Evolutionary conservation across 768 basidiomycete species (phyloP).

Genomic region (Stropharia rugosoannulata): DNA sequence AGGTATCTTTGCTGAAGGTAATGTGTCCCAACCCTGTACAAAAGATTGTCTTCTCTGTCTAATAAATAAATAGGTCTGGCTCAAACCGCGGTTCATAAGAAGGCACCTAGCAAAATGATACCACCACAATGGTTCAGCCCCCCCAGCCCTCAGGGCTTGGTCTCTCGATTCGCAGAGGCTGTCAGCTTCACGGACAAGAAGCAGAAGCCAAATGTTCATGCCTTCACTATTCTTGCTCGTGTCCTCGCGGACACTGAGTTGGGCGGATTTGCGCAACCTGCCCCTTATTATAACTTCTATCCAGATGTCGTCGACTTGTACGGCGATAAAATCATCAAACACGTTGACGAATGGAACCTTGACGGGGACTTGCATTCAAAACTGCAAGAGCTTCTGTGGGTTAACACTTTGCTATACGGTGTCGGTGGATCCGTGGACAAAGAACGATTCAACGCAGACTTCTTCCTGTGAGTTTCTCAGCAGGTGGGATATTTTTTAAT

Average conservation of each 20-base stretch:
- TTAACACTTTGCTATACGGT: constrained; percentile 43
- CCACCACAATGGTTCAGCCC: constrained; percentile 8
- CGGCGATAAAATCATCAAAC: constrained; percentile 32
- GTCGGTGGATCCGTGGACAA: constrained; percentile 23
- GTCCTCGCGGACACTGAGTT: constrained; percentile 14
- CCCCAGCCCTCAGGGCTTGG: neutral
- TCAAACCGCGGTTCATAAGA: constrained; percentile 14
- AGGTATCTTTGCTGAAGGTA: constrained; percentile 20
- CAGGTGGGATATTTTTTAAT: neutral
- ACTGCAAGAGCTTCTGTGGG: constrained; percentile 53
- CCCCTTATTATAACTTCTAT: neutral
- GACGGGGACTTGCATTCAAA: constrained; percentile 38
- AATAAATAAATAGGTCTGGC: constrained; percentile 11
- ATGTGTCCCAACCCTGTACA: neutral
- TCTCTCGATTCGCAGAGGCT: constrained; percentile 11
- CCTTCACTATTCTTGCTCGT: constrained; percentile 18
- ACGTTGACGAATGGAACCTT: constrained; percentile 24
- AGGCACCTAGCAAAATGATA: neutral
- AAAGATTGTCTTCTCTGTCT: neutral
- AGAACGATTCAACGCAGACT: constrained; percentile 42
- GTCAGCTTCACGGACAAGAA: constrained; percentile 1
- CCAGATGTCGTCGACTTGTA: constrained; percentile 14
- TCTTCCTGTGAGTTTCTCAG: constrained; percentile 40
- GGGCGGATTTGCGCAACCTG: constrained; percentile 1
- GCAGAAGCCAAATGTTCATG: constrained; percentile 11